Evolutionary conservation across 805 yeast genomes (phyloP).

Genomic region (Pichia membranifaciens): DNA sequence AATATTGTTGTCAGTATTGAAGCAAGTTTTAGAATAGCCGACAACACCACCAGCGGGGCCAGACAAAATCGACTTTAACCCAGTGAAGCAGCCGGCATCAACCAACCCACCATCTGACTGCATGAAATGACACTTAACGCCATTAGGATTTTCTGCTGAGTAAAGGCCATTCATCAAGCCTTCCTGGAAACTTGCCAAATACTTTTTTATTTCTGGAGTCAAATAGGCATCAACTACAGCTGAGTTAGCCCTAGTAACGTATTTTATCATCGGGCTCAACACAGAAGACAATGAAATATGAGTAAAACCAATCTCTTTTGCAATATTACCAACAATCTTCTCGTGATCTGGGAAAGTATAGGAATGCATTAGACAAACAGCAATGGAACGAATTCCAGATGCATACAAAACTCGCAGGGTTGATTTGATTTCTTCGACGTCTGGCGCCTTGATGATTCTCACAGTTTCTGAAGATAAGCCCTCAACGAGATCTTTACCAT

Average conservation of each 20-base stretch:
- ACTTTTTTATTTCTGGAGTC: constrained; percentile 70
- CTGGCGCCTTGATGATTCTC: constrained; percentile 48
- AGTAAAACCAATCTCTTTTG: constrained; percentile 59
- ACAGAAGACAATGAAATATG: constrained; percentile 65
- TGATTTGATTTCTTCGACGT: constrained; percentile 36
- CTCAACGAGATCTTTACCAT: constrained; percentile 34
- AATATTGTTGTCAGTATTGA: constrained; percentile 40
- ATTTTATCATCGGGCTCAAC: constrained; percentile 74
- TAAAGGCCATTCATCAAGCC: constrained; percentile 51
- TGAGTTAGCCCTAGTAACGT: constrained; percentile 69
- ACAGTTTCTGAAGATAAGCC: constrained; percentile 70
- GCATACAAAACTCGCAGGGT: constrained; percentile 41
- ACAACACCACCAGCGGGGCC: constrained; percentile 99
- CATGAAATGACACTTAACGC: constrained; percentile 74
- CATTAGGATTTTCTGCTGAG: constrained; percentile 22
- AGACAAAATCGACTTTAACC: constrained; percentile 79
- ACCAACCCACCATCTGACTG: constrained; percentile 95
- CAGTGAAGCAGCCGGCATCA: constrained; percentile 77
- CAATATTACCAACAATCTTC: constrained; percentile 49
- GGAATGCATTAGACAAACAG: constrained; percentile 66
- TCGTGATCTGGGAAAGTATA: constrained; percentile 74
- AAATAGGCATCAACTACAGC: constrained; percentile 80
- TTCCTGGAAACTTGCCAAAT: constrained; percentile 53
- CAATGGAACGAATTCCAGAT: constrained; percentile 61
- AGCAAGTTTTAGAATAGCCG: constrained; percentile 84